Evolutionary conservation across 1,284 basidiomycete species (phyloP), one percentile per base, ranked within the genome.

Genomic region (Xerocomus nothofagi): DNA sequence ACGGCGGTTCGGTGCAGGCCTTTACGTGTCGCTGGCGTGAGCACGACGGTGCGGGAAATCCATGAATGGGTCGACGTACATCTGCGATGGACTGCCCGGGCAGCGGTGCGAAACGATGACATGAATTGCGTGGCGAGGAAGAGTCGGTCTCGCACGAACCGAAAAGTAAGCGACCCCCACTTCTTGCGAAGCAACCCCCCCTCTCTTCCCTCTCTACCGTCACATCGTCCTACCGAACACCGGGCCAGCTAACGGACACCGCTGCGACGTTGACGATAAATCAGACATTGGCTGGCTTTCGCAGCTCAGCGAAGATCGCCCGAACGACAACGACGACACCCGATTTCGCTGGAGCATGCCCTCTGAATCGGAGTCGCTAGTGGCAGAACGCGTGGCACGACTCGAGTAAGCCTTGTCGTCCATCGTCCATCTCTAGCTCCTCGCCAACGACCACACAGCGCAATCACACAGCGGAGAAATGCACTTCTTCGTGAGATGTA

Each of bases 401-500:
- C 68, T 77, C 47, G 62, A 69, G 73, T 76, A 53, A 60, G 73
- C 57, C 21, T n/a, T 14, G 11, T 44, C 44, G 32, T 40, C 38
- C 21, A n/a, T 18, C 18, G 3, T 40, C 29, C 32, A 21, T 39
- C 42, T 30, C 39, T 5, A 5, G 21, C 34, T 26, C 11, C 10
- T 24, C 4, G 15, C 44, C 38, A 6, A 55, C 32, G 9, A 17
- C 32, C 23, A 15, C 37, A 17, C 55, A 88, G 86, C 62, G 74
- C 73, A 55, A 82, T 88, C 51, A 69, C 78, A 41, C 69, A 75
- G 45, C 80, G 79, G 57, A 73, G 86, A 64, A 82, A 84, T 79
- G 80, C 73, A 45, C 74, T 88, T 43, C 74, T 88, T 59, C 75
- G 75, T 41, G 78, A 88, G 65, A 81, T 88, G 80, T 84, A 80